Conservation (phyloP, 441 rosid species). For the Pelargonium fulgidum region DNA sequence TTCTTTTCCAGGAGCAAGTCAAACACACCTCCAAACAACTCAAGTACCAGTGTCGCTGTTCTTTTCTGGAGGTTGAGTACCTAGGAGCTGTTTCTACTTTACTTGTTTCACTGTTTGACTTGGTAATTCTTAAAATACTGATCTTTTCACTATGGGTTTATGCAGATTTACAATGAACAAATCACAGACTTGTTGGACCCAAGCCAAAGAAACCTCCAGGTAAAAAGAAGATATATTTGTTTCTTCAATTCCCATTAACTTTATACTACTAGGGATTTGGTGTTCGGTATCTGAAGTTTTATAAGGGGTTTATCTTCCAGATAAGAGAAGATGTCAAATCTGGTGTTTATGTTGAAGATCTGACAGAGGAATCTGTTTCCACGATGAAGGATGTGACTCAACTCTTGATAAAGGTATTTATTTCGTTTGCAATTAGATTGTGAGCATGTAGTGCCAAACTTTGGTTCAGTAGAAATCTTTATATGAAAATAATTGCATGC, state of each 20-base stretch:
- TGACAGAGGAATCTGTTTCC: conserved; percentile 70
- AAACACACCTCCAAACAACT: conserved; percentile 78
- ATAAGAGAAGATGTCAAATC: conserved; percentile 91
- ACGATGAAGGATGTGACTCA: conserved; percentile 73
- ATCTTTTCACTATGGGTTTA: conserved; percentile 20
- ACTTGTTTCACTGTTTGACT: conserved; percentile 1
- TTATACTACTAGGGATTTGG: neutral
- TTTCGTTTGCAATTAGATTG: conserved; percentile 2
- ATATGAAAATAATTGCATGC: too few relatives aligned
- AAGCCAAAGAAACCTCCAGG: conserved; percentile 83
- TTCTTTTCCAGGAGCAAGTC: conserved; percentile 65
- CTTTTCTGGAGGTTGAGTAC: conserved; percentile 81
- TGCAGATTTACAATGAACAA: conserved; percentile 97
- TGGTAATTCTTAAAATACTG: conserved; percentile 5
- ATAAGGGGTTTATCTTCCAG: conserved; percentile 33
- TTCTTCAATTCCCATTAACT: conserved; percentile 13
- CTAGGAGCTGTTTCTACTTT: neutral
- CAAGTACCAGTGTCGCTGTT: conserved; percentile 89
- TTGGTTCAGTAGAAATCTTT: too few relatives aligned
- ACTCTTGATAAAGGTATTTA: conserved; percentile 67
- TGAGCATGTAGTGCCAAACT: neutral
- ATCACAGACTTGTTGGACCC: conserved; percentile 93
- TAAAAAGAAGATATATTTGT: conserved; percentile 21
- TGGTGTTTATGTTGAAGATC: conserved; percentile 88
- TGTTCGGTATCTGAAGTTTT: conserved; percentile 9